Evolutionary conservation across 1,284 basidiomycete genomes (phyloP).

Genomic region (Tilletia setariae): DNA sequence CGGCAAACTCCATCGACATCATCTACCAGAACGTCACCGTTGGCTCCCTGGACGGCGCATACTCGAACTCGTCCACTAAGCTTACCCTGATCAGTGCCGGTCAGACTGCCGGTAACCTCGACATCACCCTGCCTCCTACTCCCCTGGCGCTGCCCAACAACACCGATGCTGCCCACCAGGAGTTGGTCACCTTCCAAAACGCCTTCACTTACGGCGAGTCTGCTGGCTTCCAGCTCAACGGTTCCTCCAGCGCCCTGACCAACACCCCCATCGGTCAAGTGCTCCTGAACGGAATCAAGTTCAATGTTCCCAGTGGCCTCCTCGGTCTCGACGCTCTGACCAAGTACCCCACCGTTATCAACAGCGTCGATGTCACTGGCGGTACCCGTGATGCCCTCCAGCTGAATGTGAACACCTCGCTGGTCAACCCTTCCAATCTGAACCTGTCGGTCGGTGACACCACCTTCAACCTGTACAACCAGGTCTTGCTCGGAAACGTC

Average conservation of each 20-base stretch:
- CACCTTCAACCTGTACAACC: slow-evolving; percentile 62
- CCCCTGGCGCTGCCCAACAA: slow-evolving; percentile 61
- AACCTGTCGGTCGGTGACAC: slow-evolving; percentile 58
- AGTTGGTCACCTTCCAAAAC: slow-evolving; percentile 52
- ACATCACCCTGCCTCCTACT: slow-evolving; percentile 66
- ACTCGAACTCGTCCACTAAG: slow-evolving; percentile 28
- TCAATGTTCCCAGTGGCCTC: slow-evolving; percentile 69
- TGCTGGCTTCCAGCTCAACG: slow-evolving; percentile 65
- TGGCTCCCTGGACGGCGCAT: slow-evolving; percentile 52
- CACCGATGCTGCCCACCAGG: slow-evolving; percentile 57
- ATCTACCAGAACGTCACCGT: slow-evolving; percentile 63
- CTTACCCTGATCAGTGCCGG: slow-evolving; percentile 53
- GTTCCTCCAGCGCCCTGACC: slow-evolving; percentile 66
- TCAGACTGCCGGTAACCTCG: slow-evolving; percentile 67
- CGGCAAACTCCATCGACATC: slow-evolving; percentile 65
- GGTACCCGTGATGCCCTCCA: slow-evolving; percentile 66
- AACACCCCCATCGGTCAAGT: slow-evolving; percentile 68
- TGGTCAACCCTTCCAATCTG: slow-evolving; percentile 72
- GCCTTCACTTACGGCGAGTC: slow-evolving; percentile 57
- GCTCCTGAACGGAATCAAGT: slow-evolving; percentile 69
- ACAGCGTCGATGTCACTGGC: slow-evolving; percentile 68
- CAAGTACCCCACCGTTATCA: slow-evolving; percentile 62
- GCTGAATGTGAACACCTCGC: slow-evolving; percentile 62
- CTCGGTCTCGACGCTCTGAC: slow-evolving; percentile 67
- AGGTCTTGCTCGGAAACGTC: slow-evolving; percentile 45